Percentiles rank a stretch among this genome's conserved stretches.
Conservation (phyloP, 176 grass and related monocot genomes). For the Oryza brachyantha region DNA sequence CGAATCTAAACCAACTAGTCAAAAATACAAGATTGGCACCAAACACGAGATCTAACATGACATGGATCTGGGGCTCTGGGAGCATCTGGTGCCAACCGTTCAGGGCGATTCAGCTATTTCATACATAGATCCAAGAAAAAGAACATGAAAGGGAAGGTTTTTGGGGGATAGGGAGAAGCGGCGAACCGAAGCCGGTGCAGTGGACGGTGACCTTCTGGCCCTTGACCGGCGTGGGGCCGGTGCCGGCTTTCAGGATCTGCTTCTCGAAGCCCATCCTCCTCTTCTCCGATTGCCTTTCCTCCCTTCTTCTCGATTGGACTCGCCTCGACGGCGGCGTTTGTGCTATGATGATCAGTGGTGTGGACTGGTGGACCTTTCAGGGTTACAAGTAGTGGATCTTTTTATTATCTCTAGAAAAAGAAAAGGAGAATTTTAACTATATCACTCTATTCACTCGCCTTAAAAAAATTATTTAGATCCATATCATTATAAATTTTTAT, state of each 20-base stretch:
- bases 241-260: conserved; percentile 64
- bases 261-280: conserved; percentile 74
- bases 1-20: neutral
- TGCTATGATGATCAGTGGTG: neutral
- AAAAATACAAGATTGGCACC: neutral
- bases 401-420: too few species aligned
- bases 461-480: too few species aligned
- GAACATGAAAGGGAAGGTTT: neutral
- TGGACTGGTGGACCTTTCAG: neutral
- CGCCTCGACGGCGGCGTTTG: neutral
- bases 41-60: neutral
- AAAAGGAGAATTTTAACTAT: too few species aligned
- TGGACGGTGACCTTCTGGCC: conserved; percentile 95
- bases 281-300: neutral
- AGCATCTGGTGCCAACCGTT: neutral
- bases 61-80: conserved; percentile 38
- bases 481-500: too few species aligned
- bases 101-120: neutral
- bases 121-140: conserved; percentile 11
- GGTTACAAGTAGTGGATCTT: too few species aligned
- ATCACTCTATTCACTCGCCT: too few species aligned
- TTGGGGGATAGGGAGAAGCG: neutral
- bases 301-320: neutral
- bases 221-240: conserved; percentile 72
- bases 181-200: conserved; percentile 91